phyloP scores from a whole-genome alignment of 78 protist species.

The Tieghemostelium lacteum region DNA sequence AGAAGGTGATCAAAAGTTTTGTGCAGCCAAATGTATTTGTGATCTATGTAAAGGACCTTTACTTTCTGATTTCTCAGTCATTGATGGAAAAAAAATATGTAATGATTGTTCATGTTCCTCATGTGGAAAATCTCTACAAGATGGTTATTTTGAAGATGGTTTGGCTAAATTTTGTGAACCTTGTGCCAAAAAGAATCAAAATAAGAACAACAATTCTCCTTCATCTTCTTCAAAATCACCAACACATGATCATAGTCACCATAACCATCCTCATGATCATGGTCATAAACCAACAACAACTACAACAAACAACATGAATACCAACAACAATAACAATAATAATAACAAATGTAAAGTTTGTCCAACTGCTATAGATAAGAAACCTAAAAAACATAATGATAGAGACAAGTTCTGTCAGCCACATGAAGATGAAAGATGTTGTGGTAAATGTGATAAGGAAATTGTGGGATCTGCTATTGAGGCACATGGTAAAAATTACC shows the following conservation, averaged over 20 bases:
- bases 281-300: background rate
- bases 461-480: conserved; percentile 7
- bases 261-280: conserved; percentile 10
- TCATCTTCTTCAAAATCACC: background rate
- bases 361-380: conserved; percentile 20
- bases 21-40: conserved; percentile 65
- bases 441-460: conserved; percentile 61
- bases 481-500: conserved; percentile 37
- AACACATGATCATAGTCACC: background rate
- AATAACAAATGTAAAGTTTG: conserved; percentile 35
- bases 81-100: conserved; percentile 51
- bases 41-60: conserved; percentile 54
- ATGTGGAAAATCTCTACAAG: conserved; percentile 34
- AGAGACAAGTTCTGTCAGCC: conserved; percentile 52
- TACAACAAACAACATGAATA: background rate
- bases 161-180: conserved; percentile 48
- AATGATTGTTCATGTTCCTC: conserved; percentile 31
- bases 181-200: conserved; percentile 17
- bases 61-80: conserved; percentile 7
- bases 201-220: background rate
- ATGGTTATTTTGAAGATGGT: conserved; percentile 61
- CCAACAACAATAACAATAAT: background rate
- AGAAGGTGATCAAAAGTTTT: conserved; percentile 40
- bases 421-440: conserved; percentile 56
- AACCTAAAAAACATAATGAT: conserved; percentile 32